Base-by-base conservation (phyloP, 352 stramenopile species). In the Pythium vanterpoolii region DNA sequence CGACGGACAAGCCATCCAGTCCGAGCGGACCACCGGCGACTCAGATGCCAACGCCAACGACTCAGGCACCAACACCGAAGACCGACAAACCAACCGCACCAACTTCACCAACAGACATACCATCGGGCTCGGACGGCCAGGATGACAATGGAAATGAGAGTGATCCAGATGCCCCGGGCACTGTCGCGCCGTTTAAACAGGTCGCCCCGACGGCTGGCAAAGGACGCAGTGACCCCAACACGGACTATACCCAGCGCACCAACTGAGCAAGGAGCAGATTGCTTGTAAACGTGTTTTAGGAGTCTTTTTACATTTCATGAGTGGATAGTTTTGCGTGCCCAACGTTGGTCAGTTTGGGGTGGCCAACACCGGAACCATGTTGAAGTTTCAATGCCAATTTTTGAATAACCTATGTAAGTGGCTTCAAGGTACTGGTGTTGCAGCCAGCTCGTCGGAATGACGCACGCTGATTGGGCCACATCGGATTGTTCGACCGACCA, bases 361-460 rank as follows among this genome's bases (percentile, higher is more conserved):
- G 33, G 18, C 47, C 47, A 55, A 21, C 49, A 56, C 49, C 34
- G 49, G 49, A 56, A 56, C 49, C 2, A 43, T 31, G 27, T 60
- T 60, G 39, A 51, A 53, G 27, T 19, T 44, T 28, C 3, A 27
- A 39, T 21, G 45, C 43, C 23, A 21, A 6, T n/a, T 34, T 19
- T 51, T n/a, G 30, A 23, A 60, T 52, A 48, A 13, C 43, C 4
- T 53, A 39, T 21, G 13, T 46, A 4, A 64, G 36, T 64, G 28
- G 45, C 49, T 51, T 43, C 36, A n/a, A 36, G 40, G 43, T 54
- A 23, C 56, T 56, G 56, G 56, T 64, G 56, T 56, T 64, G 56
- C 38, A 40, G 56, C 56, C 56, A 64, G 46, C 56, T 52, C 27
- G 38, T 9, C 23, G n/a, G 26, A 52, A 64, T 57, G 8, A 13